Base-by-base conservation (phyloP, 208 protist genomes). In the Plasmodiophora brassicae region DNA sequence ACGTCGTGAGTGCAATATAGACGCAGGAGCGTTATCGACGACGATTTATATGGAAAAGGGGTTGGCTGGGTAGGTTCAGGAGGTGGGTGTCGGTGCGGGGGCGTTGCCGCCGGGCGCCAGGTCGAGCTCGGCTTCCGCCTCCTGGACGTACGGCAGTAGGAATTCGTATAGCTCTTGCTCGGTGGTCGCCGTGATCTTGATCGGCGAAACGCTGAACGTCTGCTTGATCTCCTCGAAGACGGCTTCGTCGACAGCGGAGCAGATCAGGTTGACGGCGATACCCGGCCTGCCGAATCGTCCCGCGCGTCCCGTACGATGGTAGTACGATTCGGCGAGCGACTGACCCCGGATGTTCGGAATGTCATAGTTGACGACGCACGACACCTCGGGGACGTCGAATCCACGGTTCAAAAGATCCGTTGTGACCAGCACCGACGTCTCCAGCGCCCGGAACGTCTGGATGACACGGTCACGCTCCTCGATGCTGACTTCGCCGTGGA, bases 251-350 rank as follows among this genome's bases (percentile, higher is more conserved):
- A 38, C n/a, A 32, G 65, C 5, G 41, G 65, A 78, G n/a, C 65
- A 78, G 65, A 78, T 78, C 65, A 78, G 41, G 41, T 78, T 78
- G n/a, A 78, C n/a, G 41, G 65, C 65, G n/a, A 78, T 78, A 32
- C 65, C 65, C 5, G 65, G 65, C 32, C 65, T n/a, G n/a, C 65
- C 65, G 65, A 78, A 78, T 78, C 65, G 32, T 78, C 65, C 65
- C 10, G 65, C 5, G 20, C 65, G 5, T 5, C 65, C 65, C 5
- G 65, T 78, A 36, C 65, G 65, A 32, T 78, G 65, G 41, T 78
- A 78, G n/a, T 78, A 78, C 5, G 65, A 78, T 32, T 78, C 65
- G 65, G 32, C 32, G n/a, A 38, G 65, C 10, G 65, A 78, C 32
- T 44, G 32, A 32, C 65, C 65, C 5, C 65, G 5, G n/a, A 78